Base-by-base conservation (phyloP, 1,284 basidiomycete genomes). In the Sporisorium reilianum region DNA sequence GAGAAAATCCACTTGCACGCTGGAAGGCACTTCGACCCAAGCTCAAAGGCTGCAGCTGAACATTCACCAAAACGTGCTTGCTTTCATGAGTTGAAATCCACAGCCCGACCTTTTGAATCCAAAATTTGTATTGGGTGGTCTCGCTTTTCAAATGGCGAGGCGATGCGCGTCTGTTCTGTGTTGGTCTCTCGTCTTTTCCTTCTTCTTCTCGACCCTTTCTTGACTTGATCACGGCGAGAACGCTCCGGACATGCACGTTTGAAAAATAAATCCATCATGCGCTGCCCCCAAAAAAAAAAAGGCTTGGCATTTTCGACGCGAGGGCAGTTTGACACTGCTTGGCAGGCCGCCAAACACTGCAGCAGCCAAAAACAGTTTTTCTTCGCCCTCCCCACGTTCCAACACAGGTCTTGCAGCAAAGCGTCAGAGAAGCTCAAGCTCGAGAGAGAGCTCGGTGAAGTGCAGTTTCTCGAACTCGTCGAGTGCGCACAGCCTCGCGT, bases 51-150 rank as follows among this genome's bases (percentile, higher is more conserved):
- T 10, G 6, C 8, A 34, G 12, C 3, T 34, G n/a, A n/a, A n/a
- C n/a, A n/a, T n/a, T n/a, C n/a, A n/a, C n/a, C n/a, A 11, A 38
- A 45, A 45, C 44, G 44, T 45, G 44, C 44, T 26, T 45, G 2
- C 36, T 14, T 38, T 38, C 16, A 18, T n/a, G 36, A 2, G 4
- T 5, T 38, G 16, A n/a, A 38, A 38, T 38, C 5, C 36, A n/a
- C 36, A 18, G 36, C 14, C 36, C 36, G 36, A 38, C 16, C 36
- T n/a, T 38, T 18, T 38, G 36, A 18, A 18, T 38, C 8, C 8
- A 11, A 18, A 38, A 9, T 38, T 38, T 38, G 36, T 38, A 38
- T 18, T 38, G 36, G n/a, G n/a, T n/a, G n/a, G n/a, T n/a, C n/a
- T n/a, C n/a, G n/a, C n/a, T n/a, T n/a, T n/a, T 38, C 16, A 38